Base-by-base conservation (phyloP, 2,329 filamentous ascomycete genomes). In the Colletotrichum musicola region DNA sequence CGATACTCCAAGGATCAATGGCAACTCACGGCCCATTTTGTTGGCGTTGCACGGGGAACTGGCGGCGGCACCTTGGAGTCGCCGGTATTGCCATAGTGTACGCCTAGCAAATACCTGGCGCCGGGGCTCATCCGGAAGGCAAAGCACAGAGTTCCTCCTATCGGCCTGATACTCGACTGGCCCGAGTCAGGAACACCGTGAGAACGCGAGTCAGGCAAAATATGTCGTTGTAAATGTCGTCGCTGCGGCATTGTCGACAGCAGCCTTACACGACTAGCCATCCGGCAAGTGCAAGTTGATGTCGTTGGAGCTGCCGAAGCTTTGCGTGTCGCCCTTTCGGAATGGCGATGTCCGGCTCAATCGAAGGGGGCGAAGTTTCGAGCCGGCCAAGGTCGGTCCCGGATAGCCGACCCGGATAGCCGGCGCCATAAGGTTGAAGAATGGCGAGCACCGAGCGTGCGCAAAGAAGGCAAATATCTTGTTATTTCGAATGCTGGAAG, bases 281-380 rank as follows among this genome's bases (percentile, higher is more conserved):
- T 10, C 30, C 30, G 6, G 30, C 7, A 35, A 10, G 6, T 35
- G 30, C 30, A 35, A 35, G 30, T 10, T 35, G 7, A 2, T 35
- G 7, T 10, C 30, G 30, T 35, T 42, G 40, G 16, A 10, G 40
- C 13, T 42, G 40, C 13, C 40, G 40, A 42, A 42, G 14, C 13
- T 13, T 58, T 64, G 64, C 46, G 40, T 47, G 64, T 68, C 47
- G 40, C 42, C 25, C 47, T 59, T 4, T 64, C 60, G 60, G 54
- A 40, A 68, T 18, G 22, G 53, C 20, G 12, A 35, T 14, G 64
- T 25, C 61, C 61, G 61, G 40, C 47, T 42, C 53, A 49, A 49
- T 47, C 44, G 38, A 46, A n/a, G 20, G 49, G 47, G 47, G 47
- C 47, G 42, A 44, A 40, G 42, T 40, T 27, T 64, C 54, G 40